Conservation (phyloP, 1,139 yeast species). For the Geotrichum restrictum region DNA sequence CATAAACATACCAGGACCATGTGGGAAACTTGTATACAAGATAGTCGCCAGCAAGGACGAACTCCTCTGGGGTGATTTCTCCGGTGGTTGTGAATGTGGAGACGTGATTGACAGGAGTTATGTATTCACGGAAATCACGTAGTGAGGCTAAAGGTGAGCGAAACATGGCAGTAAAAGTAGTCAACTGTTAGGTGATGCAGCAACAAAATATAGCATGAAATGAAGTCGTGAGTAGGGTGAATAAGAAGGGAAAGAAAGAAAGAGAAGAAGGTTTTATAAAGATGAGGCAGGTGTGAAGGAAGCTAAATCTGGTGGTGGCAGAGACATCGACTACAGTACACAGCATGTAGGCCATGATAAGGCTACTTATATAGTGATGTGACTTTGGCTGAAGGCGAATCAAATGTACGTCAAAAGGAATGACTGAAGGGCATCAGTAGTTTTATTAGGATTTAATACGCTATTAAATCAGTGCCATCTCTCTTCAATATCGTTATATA, state of each 20-base stretch:
- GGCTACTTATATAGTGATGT: no score
- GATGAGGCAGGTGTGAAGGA: background rate
- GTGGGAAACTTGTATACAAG: conserved; percentile 89
- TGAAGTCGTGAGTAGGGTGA: background rate
- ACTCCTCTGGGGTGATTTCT: conserved; percentile 90
- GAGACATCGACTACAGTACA: no score
- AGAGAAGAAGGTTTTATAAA: no score
- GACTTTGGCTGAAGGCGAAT: no score
- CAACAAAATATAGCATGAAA: background rate
- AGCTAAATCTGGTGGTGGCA: no score
- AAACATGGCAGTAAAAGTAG: conserved; percentile 37
- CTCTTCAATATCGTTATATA: no score
- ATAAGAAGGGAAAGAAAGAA: background rate
- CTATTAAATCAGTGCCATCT: no score
- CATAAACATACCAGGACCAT: conserved; percentile 70
- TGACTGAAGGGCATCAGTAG: no score
- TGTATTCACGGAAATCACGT: conserved; percentile 75
- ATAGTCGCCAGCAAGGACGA: conserved; percentile 89
- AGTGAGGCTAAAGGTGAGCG: conserved; percentile 80
- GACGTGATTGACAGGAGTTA: conserved; percentile 81
- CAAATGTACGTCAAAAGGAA: no score
- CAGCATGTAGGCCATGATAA: no score
- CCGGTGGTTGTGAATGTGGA: conserved; percentile 85
- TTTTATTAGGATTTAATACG: no score
- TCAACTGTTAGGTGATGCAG: background rate